Conservation (phyloP, 306 rosid genomes). For the Quercus engelmannii region DNA sequence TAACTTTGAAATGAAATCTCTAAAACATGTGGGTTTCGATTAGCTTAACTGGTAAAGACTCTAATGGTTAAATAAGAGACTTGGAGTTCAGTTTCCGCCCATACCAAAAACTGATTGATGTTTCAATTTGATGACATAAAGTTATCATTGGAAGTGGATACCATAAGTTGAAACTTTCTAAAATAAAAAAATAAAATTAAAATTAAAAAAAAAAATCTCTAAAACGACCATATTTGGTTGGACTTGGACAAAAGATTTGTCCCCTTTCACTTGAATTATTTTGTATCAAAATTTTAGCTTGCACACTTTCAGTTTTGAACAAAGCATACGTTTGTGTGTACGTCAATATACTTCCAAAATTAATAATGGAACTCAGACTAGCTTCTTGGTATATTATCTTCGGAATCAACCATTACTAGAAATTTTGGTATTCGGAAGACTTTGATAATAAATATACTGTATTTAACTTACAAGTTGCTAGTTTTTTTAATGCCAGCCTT, state of each 20-base stretch:
- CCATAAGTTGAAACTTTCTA: no score
- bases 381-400: neutral
- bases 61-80: no score
- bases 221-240: no score
- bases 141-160: rapidly evolving
- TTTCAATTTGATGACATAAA: no score
- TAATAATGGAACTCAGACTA: neutral
- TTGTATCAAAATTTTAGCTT: neutral
- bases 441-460: no score
- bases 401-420: no score
- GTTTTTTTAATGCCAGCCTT: neutral
- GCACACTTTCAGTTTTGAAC: neutral
- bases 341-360: neutral
- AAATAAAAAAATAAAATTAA: no score
- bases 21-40: no score
- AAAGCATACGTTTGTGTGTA: neutral
- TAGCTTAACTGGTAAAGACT: rapidly evolving
- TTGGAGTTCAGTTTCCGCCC: rapidly evolving
- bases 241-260: no score
- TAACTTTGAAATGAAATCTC: no score
- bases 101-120: rapidly evolving
- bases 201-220: no score
- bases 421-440: no score
- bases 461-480: neutral
- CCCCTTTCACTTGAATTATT: neutral